Conservation (phyloP, 1,139 yeast species). For the Blastobotrys arbuscula region DNA sequence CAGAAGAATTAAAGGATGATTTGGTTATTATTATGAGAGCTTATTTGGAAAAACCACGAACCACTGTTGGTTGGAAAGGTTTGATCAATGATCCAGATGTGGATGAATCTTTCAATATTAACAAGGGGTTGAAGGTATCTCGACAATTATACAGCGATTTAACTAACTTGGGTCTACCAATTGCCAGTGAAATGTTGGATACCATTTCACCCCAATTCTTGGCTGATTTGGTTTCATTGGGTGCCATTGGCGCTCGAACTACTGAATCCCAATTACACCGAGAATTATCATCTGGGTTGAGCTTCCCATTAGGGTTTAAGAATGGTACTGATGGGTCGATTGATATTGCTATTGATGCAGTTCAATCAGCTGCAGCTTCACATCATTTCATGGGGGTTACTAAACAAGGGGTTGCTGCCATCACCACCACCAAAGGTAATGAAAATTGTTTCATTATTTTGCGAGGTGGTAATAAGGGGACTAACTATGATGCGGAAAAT, state of each 20-base stretch:
- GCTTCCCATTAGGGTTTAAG: conserved; percentile 98
- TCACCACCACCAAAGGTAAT: conserved; percentile 92
- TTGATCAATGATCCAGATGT: conserved; percentile 94
- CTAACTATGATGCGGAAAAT: conserved; percentile 80
- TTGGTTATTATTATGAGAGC: conserved; percentile 91
- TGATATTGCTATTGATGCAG: conserved; percentile 91
- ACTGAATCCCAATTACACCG: conserved; percentile 97
- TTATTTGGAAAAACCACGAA: conserved; percentile 95
- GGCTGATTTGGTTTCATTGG: conserved; percentile 84
- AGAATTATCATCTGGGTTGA: conserved; percentile 91
- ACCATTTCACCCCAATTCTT: conserved; percentile 97
- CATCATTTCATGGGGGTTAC: conserved; percentile 98
- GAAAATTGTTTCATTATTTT: conserved; percentile 68
- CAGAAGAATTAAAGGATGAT: conserved; percentile 68
- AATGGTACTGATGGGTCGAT: conserved; percentile 96
- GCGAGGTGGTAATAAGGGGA: conserved; percentile 92
- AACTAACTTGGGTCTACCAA: conserved; percentile 70
- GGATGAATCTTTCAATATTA: conserved; percentile 87
- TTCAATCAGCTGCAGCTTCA: conserved; percentile 82
- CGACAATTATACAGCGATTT: conserved; percentile 81
- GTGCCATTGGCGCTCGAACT: conserved; percentile 98
- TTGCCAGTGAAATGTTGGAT: conserved; percentile 97
- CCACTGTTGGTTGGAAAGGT: conserved; percentile 99
- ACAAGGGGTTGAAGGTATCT: conserved; percentile 86
- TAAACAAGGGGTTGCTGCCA: conserved; percentile 93